Percentiles rank a stretch among this genome's conserved stretches.
phyloP scores from a whole-genome alignment of 306 rosid species.

The Malus orientalis region DNA sequence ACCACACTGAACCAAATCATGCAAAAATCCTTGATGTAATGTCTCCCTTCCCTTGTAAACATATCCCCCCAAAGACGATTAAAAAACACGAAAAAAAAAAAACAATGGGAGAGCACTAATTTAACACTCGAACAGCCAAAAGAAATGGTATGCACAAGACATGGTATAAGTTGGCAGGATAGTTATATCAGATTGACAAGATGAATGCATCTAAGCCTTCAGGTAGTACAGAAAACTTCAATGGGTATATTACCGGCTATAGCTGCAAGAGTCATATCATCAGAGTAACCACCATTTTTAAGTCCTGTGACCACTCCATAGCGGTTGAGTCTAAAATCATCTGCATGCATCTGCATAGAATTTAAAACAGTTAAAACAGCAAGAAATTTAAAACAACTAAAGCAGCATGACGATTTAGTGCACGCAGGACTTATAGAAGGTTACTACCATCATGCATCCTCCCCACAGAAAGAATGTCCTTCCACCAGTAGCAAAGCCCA shows the following conservation, averaged over 20 bases:
- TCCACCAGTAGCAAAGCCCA: constrained; percentile 99
- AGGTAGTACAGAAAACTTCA: not conserved
- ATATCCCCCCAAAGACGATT: too few species aligned
- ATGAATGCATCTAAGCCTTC: not conserved
- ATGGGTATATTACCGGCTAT: constrained; percentile 54
- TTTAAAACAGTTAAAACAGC: constrained; percentile 23
- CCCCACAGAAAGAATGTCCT: constrained; percentile 98
- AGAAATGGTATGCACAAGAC: not conserved
- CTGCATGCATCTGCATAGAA: constrained; percentile 87
- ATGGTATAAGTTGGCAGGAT: too few species aligned
- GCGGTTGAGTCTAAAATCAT: constrained; percentile 72
- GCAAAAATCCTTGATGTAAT: not conserved
- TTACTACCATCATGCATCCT: constrained; percentile 97
- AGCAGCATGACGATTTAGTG: not conserved
- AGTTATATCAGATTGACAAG: not conserved
- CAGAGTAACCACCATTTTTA: constrained; percentile 91
- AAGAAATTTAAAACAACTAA: constrained; percentile 29
- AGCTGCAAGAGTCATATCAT: constrained; percentile 98
- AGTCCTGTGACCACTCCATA: constrained; percentile 82
- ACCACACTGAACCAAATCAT: not conserved
- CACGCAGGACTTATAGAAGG: constrained; percentile 3
- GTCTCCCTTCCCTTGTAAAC: not conserved
- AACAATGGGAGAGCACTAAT: too few species aligned
- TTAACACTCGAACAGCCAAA: not conserved
- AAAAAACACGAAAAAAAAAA: too few species aligned